Evolutionary conservation across 2,329 filamentous ascomycete genomes (phyloP).

Genomic region (Lecanosticta acicola): DNA sequence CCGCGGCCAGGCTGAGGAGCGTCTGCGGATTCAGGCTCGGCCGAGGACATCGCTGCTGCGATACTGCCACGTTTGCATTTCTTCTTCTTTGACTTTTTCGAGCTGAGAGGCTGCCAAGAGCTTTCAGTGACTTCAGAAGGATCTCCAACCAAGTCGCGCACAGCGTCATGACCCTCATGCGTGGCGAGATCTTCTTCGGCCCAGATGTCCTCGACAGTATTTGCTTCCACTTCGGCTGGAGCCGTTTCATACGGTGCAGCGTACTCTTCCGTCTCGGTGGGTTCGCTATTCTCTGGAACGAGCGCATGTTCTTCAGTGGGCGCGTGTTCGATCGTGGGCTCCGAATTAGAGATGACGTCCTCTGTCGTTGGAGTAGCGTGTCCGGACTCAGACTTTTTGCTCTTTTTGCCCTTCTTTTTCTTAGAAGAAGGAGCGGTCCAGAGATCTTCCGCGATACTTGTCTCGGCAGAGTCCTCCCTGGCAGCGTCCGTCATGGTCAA

Average conservation of each 20-base stretch:
- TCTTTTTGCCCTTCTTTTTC: constrained; percentile 31
- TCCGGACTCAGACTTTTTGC: constrained; percentile 16
- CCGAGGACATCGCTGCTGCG: background rate
- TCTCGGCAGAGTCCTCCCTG: background rate
- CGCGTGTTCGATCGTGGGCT: background rate
- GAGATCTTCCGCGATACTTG: constrained; percentile 7
- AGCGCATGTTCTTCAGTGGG: background rate
- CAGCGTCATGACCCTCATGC: constrained; percentile 4
- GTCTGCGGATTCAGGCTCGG: background rate
- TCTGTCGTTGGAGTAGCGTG: constrained; percentile 1
- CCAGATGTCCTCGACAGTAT: constrained; percentile 6
- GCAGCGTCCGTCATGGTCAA: background rate
- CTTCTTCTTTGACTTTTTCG: constrained; percentile 23
- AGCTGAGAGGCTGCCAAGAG: constrained; percentile 8
- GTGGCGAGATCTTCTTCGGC: constrained; percentile 8
- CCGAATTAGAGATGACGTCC: background rate
- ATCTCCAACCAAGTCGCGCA: constrained; percentile 6
- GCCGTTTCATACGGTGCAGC: no score
- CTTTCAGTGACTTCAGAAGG: constrained; percentile 5
- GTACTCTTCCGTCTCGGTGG: background rate
- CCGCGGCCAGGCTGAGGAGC: no score
- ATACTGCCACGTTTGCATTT: constrained; percentile 5
- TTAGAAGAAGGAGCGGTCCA: constrained; percentile 13
- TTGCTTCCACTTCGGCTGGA: background rate
- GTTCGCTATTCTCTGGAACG: background rate